Base-by-base conservation (phyloP, 2,329 filamentous ascomycete species). In the Colletotrichum endophyticum region DNA sequence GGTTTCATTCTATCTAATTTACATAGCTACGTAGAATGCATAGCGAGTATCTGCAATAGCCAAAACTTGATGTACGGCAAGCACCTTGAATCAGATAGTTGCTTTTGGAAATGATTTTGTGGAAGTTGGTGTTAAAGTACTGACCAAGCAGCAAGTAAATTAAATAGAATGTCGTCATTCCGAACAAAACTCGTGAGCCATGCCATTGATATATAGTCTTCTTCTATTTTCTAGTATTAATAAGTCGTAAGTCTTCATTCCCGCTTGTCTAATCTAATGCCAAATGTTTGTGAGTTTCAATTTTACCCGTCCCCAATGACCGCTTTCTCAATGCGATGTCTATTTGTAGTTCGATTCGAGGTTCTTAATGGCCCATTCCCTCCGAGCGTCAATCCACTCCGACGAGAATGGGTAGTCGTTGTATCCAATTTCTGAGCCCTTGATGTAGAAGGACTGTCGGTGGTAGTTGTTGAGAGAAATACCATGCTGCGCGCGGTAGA, bases 391-490 rank as follows among this genome's bases (percentile, higher is more conserved):
- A 13, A 76, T 67, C 32, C 63, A 76, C 25, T 76, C 73, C 9
- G 57, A 34, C 4, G 70, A 73, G 44, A 69, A 73, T 12, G 16
- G 64, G 7, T 76, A 73, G 19, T 76, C 64, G 27, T 76, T 76
- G 27, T 73, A 76, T 2, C 73, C 64, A 27, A 72, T 68, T 12
- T 76, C 70, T 4, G 73, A 75, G 8, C 56, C n/a, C 15, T 61
- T 63, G n/a, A 73, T 66, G 57, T 76, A 83, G n/a, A 83, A 83
- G 0, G 81, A 80, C 5, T 68, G 66, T 9, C 81, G 68, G 63
- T 83, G 77, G 25, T 83, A 83, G 7, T 79, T 68, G 15, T 78
- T 77, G 56, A 83, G 30, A 19, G 73, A 70, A 27, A 83, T 63
- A 0, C 78, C 78, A 8, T 82, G 72, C 77, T 81, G 79, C 19